phyloP scores from a whole-genome alignment of 441 rosid genomes.

The Kokia cookei region DNA sequence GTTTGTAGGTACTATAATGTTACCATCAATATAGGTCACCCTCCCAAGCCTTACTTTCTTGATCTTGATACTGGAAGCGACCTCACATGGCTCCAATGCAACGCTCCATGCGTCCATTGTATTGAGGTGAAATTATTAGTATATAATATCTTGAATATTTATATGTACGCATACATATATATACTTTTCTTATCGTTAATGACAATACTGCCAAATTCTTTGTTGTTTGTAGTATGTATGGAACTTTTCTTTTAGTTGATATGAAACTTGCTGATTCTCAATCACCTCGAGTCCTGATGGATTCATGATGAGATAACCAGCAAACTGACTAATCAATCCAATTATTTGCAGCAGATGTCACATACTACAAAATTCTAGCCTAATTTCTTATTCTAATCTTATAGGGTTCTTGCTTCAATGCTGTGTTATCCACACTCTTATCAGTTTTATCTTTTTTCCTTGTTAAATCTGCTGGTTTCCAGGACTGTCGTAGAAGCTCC shows the following conservation, averaged over 20 bases:
- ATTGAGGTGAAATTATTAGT: constrained; percentile 37
- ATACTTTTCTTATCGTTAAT: neutral
- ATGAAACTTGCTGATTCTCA: neutral
- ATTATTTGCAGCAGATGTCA: neutral
- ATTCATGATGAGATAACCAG: neutral
- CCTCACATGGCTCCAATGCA: constrained; percentile 95
- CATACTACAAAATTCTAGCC: neutral
- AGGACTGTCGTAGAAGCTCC: neutral
- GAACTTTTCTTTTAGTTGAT: neutral
- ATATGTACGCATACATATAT: neutral
- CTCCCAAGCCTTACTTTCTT: constrained; percentile 77
- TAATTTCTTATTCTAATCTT: neutral
- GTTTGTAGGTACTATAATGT: constrained; percentile 61
- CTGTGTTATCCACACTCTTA: neutral
- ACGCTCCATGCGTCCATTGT: constrained; percentile 63
- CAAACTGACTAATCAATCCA: neutral
- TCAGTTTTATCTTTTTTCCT: neutral
- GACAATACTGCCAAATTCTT: neutral
- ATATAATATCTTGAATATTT: neutral
- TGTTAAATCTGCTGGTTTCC: neutral
- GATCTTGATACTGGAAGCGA: constrained; percentile 94
- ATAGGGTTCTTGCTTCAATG: neutral
- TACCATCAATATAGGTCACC: constrained; percentile 65
- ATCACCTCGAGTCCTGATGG: neutral
- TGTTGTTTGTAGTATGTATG: neutral